Conservation (phyloP, 2,329 filamentous ascomycete genomes). For the Colletotrichum euphorbiae region DNA sequence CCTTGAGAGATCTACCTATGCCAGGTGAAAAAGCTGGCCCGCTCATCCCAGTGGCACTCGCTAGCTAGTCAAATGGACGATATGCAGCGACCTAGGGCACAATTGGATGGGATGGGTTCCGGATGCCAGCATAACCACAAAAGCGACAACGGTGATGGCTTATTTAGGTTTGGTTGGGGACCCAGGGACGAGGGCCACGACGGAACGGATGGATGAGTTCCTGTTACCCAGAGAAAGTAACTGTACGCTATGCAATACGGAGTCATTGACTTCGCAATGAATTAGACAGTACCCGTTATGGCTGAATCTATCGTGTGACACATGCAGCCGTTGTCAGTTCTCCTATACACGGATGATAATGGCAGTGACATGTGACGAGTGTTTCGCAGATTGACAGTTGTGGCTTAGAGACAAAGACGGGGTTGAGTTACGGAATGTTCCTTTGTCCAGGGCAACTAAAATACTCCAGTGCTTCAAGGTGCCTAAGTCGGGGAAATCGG, state of each 20-base stretch:
- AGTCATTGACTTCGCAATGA: slow-evolving; percentile 36
- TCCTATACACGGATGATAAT: neutral
- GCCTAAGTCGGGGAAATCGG: neutral
- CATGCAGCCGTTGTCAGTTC: neutral
- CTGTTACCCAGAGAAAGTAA: slow-evolving; percentile 38
- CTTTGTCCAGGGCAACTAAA: slow-evolving; percentile 31
- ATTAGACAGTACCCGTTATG: slow-evolving; percentile 31
- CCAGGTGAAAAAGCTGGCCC: slow-evolving; percentile 31
- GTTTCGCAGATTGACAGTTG: slow-evolving; percentile 1
- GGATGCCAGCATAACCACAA: slow-evolving; percentile 22
- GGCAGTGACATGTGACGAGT: slow-evolving; percentile 24
- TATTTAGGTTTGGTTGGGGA: slow-evolving; percentile 26
- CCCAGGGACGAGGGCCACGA: slow-evolving; percentile 27
- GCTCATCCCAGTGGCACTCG: slow-evolving; percentile 25
- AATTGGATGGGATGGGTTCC: slow-evolving; percentile 27
- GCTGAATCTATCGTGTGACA: slow-evolving; percentile 22
- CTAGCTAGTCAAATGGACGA: slow-evolving; percentile 33
- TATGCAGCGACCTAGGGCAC: slow-evolving; percentile 24
- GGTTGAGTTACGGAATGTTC: slow-evolving; percentile 6
- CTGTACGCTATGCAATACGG: slow-evolving; percentile 32
- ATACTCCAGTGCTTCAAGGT: neutral
- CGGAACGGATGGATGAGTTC: slow-evolving; percentile 32
- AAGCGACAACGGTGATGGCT: slow-evolving; percentile 39
- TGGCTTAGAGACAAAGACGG: slow-evolving; percentile 34
- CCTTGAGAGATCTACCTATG: slow-evolving; percentile 35